A percentile compares a stretch with the other conserved stretches of the same genome.
These are phyloP conservation scores for Ajuga reptans DNA, from an alignment of 305 asterid species.

Conservation along the genomic window DNA sequence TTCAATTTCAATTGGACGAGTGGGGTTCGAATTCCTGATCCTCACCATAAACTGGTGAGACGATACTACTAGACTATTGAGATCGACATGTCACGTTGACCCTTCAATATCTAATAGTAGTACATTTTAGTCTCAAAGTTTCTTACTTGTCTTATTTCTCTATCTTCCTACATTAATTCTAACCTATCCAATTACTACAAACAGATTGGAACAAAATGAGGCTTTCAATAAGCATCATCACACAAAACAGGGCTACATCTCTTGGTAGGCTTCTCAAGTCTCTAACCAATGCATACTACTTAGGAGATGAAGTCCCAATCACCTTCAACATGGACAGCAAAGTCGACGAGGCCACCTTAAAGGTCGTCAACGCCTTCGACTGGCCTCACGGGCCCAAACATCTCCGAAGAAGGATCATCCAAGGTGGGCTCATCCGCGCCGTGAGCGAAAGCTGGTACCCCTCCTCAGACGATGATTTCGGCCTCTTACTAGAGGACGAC, in stretches of 20 bases:
- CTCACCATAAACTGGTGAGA: too few species aligned
- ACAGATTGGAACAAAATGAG: slow-evolving; percentile 86
- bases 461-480: slow-evolving; percentile 70
- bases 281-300: slow-evolving; percentile 54
- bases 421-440: slow-evolving; percentile 92
- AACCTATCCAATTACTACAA: neutral
- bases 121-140: neutral
- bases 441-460: slow-evolving; percentile 98
- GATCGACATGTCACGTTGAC: too few species aligned
- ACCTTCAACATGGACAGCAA: slow-evolving; percentile 85
- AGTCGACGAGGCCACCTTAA: slow-evolving; percentile 67
- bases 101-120: too few species aligned
- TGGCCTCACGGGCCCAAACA: slow-evolving; percentile 87
- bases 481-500: slow-evolving; percentile 86
- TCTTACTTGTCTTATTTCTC: neutral
- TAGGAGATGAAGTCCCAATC: slow-evolving; percentile 68
- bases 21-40: too few species aligned
- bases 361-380: slow-evolving; percentile 50
- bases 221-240: slow-evolving; percentile 67
- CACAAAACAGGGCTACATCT: slow-evolving; percentile 65
- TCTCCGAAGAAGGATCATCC: slow-evolving; percentile 75
- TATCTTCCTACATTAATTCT: neutral
- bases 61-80: too few species aligned
- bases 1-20: too few species aligned
- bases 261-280: slow-evolving; percentile 70